phyloP scores from a whole-genome alignment of 495 filamentous ascomycete species.

The Amniculicola lignicola region DNA sequence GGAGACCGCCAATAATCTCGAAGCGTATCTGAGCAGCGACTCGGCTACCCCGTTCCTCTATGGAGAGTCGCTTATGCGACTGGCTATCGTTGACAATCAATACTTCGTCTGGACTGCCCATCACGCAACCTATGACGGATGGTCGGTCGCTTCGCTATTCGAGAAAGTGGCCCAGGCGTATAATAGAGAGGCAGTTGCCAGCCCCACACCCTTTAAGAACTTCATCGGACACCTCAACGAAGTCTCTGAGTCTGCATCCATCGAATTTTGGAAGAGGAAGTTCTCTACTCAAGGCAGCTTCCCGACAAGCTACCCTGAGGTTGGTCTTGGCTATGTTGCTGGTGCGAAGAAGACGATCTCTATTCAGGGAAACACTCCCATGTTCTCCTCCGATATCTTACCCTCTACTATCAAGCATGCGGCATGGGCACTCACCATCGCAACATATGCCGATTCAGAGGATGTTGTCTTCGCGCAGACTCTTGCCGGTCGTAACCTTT shows the following conservation, averaged over 20 bases:
- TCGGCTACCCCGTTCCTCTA: conserved; percentile 10
- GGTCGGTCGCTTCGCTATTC: conserved; percentile 19
- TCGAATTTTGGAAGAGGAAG: conserved; percentile 35
- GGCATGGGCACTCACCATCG: conserved; percentile 53
- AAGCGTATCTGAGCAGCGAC: conserved; percentile 7
- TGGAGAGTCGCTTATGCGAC: conserved; percentile 10
- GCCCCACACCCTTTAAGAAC: conserved; percentile 7
- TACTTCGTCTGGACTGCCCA: conserved; percentile 38
- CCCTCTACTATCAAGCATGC: conserved; percentile 51
- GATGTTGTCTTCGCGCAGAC: conserved; percentile 57
- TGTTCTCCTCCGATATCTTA: conserved; percentile 35
- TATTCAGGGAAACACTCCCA: background rate
- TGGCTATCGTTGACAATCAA: conserved; percentile 15
- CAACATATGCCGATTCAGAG: conserved; percentile 44
- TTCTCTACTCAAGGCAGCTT: conserved; percentile 17
- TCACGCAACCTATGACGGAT: conserved; percentile 40
- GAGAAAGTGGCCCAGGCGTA: conserved; percentile 19
- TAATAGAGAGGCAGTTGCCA: conserved; percentile 9
- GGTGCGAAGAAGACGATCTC: conserved; percentile 17
- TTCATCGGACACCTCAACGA: conserved; percentile 15
- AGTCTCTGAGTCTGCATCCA: background rate
- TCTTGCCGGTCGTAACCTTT: conserved; percentile 52
- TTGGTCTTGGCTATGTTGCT: conserved; percentile 14
- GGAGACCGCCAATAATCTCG: conserved; percentile 7
- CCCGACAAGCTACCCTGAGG: conserved; percentile 16